Evolutionary conservation across 345 rosid species (phyloP).

Genomic region (Lepidium sativum): DNA sequence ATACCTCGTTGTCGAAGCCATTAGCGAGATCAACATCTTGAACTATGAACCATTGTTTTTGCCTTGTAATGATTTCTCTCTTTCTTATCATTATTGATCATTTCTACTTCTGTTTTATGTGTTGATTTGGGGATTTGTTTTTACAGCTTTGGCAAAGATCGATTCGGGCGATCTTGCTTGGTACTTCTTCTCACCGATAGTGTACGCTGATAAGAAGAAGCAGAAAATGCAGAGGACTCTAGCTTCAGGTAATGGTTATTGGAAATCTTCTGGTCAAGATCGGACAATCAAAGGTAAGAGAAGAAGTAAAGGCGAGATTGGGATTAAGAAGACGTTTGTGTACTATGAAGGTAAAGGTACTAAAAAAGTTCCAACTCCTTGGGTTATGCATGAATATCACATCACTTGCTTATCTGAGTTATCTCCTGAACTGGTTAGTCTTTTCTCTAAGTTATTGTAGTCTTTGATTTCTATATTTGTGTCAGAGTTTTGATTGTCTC

Average conservation of each 20-base stretch:
- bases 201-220: conserved; percentile 2
- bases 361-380: conserved; percentile 10
- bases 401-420: conserved; percentile 15
- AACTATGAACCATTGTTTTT: conserved; percentile 20
- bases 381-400: conserved; percentile 30
- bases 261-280: conserved; percentile 37
- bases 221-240: conserved; percentile 13
- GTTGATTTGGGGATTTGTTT: not conserved
- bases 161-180: conserved; percentile 22
- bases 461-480: not conserved
- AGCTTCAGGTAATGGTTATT: conserved; percentile 26
- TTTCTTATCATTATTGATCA: not conserved
- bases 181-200: conserved; percentile 29
- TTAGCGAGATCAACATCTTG: conserved; percentile 22
- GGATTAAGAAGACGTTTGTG: conserved; percentile 37
- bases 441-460: not conserved
- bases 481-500: not conserved
- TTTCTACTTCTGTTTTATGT: not conserved
- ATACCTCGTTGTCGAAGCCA: conserved; percentile 13
- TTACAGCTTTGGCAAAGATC: conserved; percentile 12
- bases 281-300: conserved; percentile 19
- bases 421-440: no score
- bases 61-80: conserved; percentile 26
- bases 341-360: conserved; percentile 10
- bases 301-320: conserved; percentile 20